Base-by-base conservation (phyloP, 2,329 filamentous ascomycete genomes). In the Aspergillus oerlinghausenensis region DNA sequence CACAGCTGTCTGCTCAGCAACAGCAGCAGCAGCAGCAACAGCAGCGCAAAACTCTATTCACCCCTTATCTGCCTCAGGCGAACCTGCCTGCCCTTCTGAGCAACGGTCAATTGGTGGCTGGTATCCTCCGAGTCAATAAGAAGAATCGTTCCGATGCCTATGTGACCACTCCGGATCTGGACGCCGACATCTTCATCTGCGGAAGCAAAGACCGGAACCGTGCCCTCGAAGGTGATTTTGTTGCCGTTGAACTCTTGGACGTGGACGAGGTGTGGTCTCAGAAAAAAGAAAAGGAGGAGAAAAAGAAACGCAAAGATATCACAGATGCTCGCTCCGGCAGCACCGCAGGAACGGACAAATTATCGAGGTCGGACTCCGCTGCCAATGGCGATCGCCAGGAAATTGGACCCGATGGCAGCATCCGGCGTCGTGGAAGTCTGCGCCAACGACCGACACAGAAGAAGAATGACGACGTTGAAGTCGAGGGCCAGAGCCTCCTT, bases 221-320 rank as follows among this genome's bases (percentile, higher is more conserved):
- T 75, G 94, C 94, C 55, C 83, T 99, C 38, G 94, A 99, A 74
- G 94, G 94, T 57, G 94, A 99, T 73, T 83, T 96, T 55, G 94
- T 99, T 57, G 94, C 94, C 32, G 86, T 99, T 54, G 94, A 99
- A 77, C 86, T 99, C 49, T 86, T 99, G 52, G 93, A 99, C 69
- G 94, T 99, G 7, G 94, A 97, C 72, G 94, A 99, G 71, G 94
- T 99, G 2, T 99, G 94, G 94, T 86, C 88, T 25, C 94, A 99
- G 80, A 99, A 99, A 82, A 90, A 92, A 55, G 94, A 99, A 75
- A 99, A 99, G 75, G 94, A 99, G 77, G 94, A 99, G 75, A 99
- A 99, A 84, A 99, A 99, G 85, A 99, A 97, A 81, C 90, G 94
- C 74, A 99, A 99, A 82, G 94, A 99, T 70, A 96, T 97, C 58